Base-by-base conservation (phyloP, 2,329 filamentous ascomycete species). In the Fusarium sacchari region DNA sequence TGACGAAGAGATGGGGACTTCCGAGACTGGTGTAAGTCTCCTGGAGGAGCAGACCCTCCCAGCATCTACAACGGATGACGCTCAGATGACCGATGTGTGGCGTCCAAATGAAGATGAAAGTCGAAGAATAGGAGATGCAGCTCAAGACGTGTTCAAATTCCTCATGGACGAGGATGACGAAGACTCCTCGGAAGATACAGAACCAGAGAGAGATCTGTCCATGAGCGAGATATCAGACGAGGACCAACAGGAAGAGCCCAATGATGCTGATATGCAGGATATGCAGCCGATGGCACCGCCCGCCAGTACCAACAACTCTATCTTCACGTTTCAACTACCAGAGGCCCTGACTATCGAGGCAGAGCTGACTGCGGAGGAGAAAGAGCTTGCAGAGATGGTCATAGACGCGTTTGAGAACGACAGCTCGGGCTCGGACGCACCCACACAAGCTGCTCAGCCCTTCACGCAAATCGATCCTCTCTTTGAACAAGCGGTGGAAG, bases 1-100 rank as follows among this genome's bases (percentile, higher is more conserved):
- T 17, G 62, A 63, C 26, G 46, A 53, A 30, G 62, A 64, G 34
- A 64, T 64, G 62, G n/a, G 20, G 37, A 34, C 22, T 26, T n/a
- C 24, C 14, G 37, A 39, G 34, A 8, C 30, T 11, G 30, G 26
- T 8, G 46, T 63, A 46, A n/a, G 17, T 7, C 26, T 24, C 26
- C 15, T 28, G 20, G 24, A 40, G 26, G 40, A 64, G 26, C 15
- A 55, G 12, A 22, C 22, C 7, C 22, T 22, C 15, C 6, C 17
- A 17, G 30, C 14, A 42, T 18, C 40, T 20, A 24, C 46, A 28
- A 26, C 5, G 5, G 8, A n/a, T 13, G 64, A 69, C 13, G 22
- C 55, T 42, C 37, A 26, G n/a, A 70, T 70, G 66, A 44, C 15
- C 34, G 66, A 43, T 39, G 37, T 28, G 6, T 17, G 17, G 30